These are phyloP conservation scores for Penicillium daleae DNA, from an alignment of 495 filamentous ascomycete genomes.

Conservation along the genomic window DNA sequence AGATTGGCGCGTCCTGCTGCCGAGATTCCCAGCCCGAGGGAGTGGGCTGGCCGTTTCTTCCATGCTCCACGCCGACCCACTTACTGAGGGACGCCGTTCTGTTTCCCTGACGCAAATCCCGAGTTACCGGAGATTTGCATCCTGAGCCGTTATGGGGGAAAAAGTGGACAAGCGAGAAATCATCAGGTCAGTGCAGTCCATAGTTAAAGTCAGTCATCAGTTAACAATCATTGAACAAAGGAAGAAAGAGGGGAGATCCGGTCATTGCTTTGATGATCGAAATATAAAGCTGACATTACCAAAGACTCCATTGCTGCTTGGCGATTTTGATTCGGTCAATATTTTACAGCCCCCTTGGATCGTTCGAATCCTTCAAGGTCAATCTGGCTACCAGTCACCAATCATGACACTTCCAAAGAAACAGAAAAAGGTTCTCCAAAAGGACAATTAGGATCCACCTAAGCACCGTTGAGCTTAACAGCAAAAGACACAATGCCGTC, in stretches of 20 bases:
- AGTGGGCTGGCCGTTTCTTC: conserved; percentile 18
- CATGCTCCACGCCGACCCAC: conserved; percentile 27
- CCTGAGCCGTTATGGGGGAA: neutral
- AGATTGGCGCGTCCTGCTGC: conserved; percentile 22
- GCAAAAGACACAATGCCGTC: neutral
- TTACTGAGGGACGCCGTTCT: conserved; percentile 8
- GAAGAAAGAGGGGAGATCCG: neutral
- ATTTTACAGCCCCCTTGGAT: neutral
- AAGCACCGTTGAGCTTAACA: conserved; percentile 1
- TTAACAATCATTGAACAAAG: neutral
- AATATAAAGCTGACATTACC: neutral
- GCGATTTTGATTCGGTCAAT: neutral
- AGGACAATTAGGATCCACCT: neutral
- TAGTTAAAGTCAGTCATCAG: neutral
- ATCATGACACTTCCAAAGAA: neutral
- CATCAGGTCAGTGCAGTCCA: neutral
- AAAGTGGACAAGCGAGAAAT: neutral
- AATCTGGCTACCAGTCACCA: neutral
- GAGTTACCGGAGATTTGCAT: conserved; percentile 22
- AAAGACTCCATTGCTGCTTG: neutral
- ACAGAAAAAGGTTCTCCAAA: neutral
- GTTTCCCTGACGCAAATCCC: conserved; percentile 22
- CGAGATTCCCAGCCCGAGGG: conserved; percentile 18
- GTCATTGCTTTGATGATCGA: neutral
- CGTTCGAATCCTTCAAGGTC: neutral